Conservation (phyloP, 176 grass and related monocot species). For the Musa troglodytarum region DNA sequence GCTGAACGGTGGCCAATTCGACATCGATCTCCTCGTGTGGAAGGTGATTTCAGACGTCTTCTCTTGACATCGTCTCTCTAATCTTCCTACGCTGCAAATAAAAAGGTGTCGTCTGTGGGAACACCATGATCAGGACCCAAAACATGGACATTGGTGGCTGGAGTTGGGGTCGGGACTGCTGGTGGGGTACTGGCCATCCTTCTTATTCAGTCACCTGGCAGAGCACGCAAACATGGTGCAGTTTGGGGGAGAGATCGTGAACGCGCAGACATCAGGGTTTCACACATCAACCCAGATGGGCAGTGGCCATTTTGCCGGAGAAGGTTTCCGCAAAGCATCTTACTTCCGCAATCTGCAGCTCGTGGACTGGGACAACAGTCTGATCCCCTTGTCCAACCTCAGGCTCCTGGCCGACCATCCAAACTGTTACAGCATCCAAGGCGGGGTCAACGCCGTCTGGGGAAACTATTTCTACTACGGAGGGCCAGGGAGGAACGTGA, state of each 20-base stretch:
- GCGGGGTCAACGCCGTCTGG: neutral
- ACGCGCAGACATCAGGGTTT: neutral
- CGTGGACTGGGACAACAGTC: slow-evolving; percentile 13
- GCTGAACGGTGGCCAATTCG: neutral
- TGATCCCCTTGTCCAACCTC: slow-evolving; percentile 9
- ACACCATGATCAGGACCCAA: slow-evolving; percentile 1
- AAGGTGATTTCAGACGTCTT: neutral
- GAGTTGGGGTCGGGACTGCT: slow-evolving; percentile 7
- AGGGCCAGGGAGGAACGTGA: slow-evolving; percentile 9
- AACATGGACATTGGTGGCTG: slow-evolving; percentile 19
- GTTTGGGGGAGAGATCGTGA: slow-evolving; percentile 14
- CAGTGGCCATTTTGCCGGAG: neutral
- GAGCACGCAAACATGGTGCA: slow-evolving; percentile 10
- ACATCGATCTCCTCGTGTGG: slow-evolving; percentile 12
- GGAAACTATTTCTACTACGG: slow-evolving; percentile 20
- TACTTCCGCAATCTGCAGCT: slow-evolving; percentile 14
- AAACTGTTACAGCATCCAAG: neutral
- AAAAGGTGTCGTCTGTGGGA: too few relatives aligned
- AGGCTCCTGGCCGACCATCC: slow-evolving; percentile 7
- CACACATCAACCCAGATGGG: slow-evolving; percentile 18
- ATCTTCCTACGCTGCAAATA: too few relatives aligned
- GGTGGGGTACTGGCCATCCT: slow-evolving; percentile 14
- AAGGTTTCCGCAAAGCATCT: slow-evolving; percentile 10
- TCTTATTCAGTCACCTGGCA: slow-evolving; percentile 4
- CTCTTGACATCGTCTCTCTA: too few relatives aligned